These are phyloP conservation scores for Trichosphaerium sp. DNA, from an alignment of 78 protist genomes.

Conservation along the genomic window DNA sequence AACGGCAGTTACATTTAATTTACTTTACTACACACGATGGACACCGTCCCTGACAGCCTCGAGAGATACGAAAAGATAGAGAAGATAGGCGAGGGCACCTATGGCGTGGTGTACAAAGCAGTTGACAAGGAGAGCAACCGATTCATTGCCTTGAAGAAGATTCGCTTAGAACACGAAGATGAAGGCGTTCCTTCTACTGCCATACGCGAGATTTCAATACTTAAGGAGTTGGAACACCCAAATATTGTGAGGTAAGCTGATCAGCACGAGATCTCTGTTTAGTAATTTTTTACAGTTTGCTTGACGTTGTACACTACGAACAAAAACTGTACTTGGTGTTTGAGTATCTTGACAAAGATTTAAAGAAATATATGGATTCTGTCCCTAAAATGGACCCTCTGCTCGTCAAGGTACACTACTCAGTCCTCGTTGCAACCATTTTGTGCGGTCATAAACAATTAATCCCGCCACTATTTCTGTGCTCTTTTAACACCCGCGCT, in stretches of 20 bases:
- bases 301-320: slow-evolving; percentile 87
- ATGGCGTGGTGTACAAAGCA: slow-evolving; percentile 98
- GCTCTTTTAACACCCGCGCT: not conserved
- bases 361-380: slow-evolving; percentile 80
- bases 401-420: slow-evolving; percentile 23
- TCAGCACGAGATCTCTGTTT: not conserved
- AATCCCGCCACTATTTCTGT: not conserved
- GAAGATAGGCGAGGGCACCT: slow-evolving; percentile 98
- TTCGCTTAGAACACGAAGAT: slow-evolving; percentile 90
- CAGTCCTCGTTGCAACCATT: not conserved
- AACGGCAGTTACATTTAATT: no score
- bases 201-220: slow-evolving; percentile 91
- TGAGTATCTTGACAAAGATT: slow-evolving; percentile 93
- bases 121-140: slow-evolving; percentile 56
- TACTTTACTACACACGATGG: no score
- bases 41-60: no score
- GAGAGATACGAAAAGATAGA: slow-evolving; percentile 69
- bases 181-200: slow-evolving; percentile 98
- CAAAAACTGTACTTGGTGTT: slow-evolving; percentile 93
- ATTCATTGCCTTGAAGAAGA: slow-evolving; percentile 94
- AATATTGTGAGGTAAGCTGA: slow-evolving; percentile 74
- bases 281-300: slow-evolving; percentile 33
- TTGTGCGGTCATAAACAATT: not conserved
- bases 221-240: slow-evolving; percentile 89
- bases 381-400: slow-evolving; percentile 27